A percentile compares a stretch with the other conserved stretches of the same genome.
Evolutionary conservation across 148 eudicot genomes (phyloP).

Genomic region (Vaccinium darrowii): DNA sequence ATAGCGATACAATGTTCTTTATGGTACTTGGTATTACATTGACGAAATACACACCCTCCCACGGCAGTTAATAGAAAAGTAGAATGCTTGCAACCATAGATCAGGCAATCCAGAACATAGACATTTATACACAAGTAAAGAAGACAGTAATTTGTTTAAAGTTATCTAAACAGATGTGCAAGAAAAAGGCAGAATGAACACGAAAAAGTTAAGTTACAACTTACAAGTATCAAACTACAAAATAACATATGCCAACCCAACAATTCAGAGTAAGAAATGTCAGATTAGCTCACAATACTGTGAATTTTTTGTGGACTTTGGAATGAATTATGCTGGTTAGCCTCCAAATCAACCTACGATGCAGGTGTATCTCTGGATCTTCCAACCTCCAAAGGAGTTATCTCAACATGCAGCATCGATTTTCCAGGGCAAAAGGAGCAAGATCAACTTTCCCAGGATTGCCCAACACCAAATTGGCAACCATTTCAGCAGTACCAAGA

Average conservation of each 20-base stretch:
- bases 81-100: neutral
- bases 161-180: neutral
- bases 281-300: neutral
- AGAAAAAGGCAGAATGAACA: neutral
- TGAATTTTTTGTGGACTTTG: neutral
- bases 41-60: neutral
- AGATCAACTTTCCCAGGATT: slow-evolving; percentile 55
- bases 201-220: neutral
- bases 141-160: neutral
- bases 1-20: neutral
- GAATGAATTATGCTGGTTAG: neutral
- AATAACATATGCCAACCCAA: neutral
- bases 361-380: neutral
- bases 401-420: slow-evolving; percentile 29
- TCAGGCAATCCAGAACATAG: neutral
- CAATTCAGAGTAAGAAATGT: neutral
- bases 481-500: slow-evolving; percentile 87
- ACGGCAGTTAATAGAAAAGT: neutral
- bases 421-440: slow-evolving; percentile 54
- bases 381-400: neutral
- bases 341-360: neutral
- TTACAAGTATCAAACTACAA: neutral
- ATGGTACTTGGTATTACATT: slow-evolving; percentile 1
- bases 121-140: neutral
- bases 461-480: slow-evolving; percentile 73